phyloP scores from a whole-genome alignment of 768 basidiomycete genomes.

The Boletellus sp. region DNA sequence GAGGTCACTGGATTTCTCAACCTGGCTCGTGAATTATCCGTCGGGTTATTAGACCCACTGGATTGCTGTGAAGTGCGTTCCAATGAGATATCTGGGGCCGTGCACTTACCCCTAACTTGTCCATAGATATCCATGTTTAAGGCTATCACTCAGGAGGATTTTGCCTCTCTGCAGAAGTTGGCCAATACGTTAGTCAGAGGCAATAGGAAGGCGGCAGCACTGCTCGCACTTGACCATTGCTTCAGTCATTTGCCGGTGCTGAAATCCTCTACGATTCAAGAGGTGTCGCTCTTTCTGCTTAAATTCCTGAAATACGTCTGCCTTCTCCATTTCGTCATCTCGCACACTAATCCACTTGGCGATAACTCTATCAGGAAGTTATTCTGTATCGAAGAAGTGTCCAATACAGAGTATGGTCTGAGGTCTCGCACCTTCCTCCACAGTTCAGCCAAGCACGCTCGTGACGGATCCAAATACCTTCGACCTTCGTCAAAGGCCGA shows the following conservation, averaged over 20 bases:
- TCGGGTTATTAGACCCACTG: conserved; percentile 2
- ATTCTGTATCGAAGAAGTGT: conserved; percentile 12
- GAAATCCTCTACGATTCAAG: conserved; percentile 18
- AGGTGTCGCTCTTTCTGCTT: conserved; percentile 6
- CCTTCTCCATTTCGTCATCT: conserved; percentile 7
- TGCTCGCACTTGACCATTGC: conserved; percentile 9
- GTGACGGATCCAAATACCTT: neutral
- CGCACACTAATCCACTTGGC: conserved; percentile 3
- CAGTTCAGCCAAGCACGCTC: neutral
- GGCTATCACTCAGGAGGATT: conserved; percentile 27
- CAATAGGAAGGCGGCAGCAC: neutral
- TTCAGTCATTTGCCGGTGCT: conserved; percentile 13
- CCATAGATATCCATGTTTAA: conserved; percentile 31
- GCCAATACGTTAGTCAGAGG: conserved; percentile 26
- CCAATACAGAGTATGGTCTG: conserved; percentile 11
- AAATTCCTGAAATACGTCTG: conserved; percentile 5
- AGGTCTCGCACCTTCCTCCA: conserved; percentile 9
- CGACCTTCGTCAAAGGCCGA: conserved; percentile 9
- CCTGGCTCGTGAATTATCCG: conserved; percentile 17
- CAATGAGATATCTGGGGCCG: neutral
- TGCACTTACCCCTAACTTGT: neutral
- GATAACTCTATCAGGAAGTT: conserved; percentile 28
- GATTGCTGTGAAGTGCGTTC: conserved; percentile 11
- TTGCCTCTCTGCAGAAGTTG: conserved; percentile 29
- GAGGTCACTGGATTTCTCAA: conserved; percentile 23